Evolutionary conservation across 163 green algal genomes (phyloP).

Genomic region (Scenedesmus sp.): DNA sequence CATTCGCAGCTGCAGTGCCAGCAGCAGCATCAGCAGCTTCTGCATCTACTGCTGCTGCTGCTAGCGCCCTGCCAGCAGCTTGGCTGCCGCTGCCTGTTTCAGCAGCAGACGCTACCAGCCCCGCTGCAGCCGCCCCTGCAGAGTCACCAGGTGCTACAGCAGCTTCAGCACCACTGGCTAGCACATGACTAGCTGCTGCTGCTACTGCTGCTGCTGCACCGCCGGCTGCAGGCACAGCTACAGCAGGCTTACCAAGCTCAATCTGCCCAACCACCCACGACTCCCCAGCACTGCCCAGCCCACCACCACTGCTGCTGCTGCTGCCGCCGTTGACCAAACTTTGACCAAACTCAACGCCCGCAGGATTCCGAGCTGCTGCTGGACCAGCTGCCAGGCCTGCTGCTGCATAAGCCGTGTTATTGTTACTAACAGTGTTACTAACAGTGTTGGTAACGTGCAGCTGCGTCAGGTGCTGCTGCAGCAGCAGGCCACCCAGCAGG

Average conservation of each 20-base stretch:
- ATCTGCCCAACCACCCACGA: background rate
- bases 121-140: background rate
- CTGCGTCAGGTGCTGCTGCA: conserved; percentile 33
- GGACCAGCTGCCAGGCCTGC: background rate
- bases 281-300: background rate
- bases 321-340: background rate
- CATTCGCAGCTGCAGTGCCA: background rate
- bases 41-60: background rate
- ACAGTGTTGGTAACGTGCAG: conserved; percentile 7
- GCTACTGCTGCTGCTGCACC: conserved; percentile 32
- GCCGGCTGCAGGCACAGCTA: conserved; percentile 14
- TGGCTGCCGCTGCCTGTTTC: conserved; percentile 17
- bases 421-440: background rate
- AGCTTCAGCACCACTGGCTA: too few relatives aligned
- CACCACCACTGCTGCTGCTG: conserved; percentile 13
- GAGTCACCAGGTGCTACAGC: background rate
- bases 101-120: background rate
- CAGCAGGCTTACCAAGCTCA: conserved; percentile 9
- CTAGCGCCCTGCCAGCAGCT: background rate
- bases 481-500: conserved; percentile 51
- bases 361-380: background rate
- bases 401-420: background rate
- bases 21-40: conserved; percentile 12
- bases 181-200: background rate
- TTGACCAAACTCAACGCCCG: background rate